Base-by-base conservation (phyloP, 1,284 basidiomycete species). In the Leccinum pseudoinsigne region DNA sequence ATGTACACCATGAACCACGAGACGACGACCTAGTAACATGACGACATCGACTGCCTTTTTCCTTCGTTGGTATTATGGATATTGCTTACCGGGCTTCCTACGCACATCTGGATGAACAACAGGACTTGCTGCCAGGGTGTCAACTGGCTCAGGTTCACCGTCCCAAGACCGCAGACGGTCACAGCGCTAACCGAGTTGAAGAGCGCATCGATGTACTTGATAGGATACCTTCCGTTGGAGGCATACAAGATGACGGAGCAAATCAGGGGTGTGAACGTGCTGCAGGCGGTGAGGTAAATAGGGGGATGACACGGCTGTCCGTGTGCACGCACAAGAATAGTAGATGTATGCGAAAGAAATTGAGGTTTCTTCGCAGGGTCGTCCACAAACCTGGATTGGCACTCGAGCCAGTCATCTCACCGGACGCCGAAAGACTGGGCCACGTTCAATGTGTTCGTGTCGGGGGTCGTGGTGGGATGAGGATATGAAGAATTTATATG, bases 51-150 rank as follows among this genome's bases (percentile, higher is more conserved):
- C 26, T 18, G 36, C 54, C 16, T n/a, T 36, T 23, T n/a, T 14
- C 53, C 18, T 6, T 42, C 28, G 23, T 34, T 18, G 53, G 5
- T n/a, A 16, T 47, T 36, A 11, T 21, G 18, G 16, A 53, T 21
- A 12, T 42, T 21, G 81, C 88, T 70, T 67, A 92, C 89, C 42
- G 88, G 89, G 67, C 81, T 89, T 7, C 90, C 90, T 31, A 89
- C 68, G 67, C 84, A 86, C 88, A 92, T 89, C 71, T 86, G 85
- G 21, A 90, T 71, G 73, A 90, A 89, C 58, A 94, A 71, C 23
- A 95, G 80, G 16, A 78, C 79, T 79, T 95, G 93, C 72, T 95
- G 93, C 79, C 87, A 92, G 55, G 78, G 77, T 1, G 92, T 94
- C 69, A 92, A 77, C 54, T 80, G 78, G 71, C 89, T 92, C 69